A percentile compares a stretch with the other conserved stretches of the same genome.
Evolutionary conservation across 768 basidiomycete species (phyloP).

Genomic region (Cyclocybe aegerita): DNA sequence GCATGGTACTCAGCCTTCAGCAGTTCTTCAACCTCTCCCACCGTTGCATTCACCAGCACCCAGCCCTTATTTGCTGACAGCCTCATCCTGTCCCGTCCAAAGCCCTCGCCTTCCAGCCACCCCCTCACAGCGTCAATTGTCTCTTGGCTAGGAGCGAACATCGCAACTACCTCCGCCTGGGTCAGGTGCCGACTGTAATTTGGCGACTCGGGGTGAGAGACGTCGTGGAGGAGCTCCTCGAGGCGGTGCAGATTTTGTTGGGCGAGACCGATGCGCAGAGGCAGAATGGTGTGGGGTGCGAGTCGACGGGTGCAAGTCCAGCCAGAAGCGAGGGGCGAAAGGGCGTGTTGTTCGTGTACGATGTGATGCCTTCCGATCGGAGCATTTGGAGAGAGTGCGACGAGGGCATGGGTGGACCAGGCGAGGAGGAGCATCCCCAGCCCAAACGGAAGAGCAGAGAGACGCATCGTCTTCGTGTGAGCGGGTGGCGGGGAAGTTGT

Average conservation of each 20-base stretch:
- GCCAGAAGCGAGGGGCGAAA: slow-evolving; percentile 19
- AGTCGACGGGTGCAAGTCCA: slow-evolving; percentile 23
- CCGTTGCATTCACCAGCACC: slow-evolving; percentile 41
- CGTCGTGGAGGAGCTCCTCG: slow-evolving; percentile 43
- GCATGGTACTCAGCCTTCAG: slow-evolving; percentile 47
- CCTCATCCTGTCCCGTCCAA: slow-evolving; percentile 34
- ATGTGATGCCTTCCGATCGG: slow-evolving; percentile 15
- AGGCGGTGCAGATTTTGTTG: slow-evolving; percentile 46
- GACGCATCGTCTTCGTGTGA: no score
- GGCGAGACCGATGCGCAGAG: slow-evolving; percentile 47
- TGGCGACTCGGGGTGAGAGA: slow-evolving; percentile 50
- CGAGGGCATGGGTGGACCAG: no score
- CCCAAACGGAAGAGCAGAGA: no score
- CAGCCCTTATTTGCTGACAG: slow-evolving; percentile 39
- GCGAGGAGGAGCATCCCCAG: no score
- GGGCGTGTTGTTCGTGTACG: slow-evolving; percentile 26
- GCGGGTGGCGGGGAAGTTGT: no score
- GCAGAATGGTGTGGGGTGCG: slow-evolving; percentile 29
- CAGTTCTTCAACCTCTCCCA: slow-evolving; percentile 40
- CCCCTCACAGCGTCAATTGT: slow-evolving; percentile 38
- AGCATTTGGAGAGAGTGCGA: no score
- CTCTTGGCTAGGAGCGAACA: slow-evolving; percentile 44
- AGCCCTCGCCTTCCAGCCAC: slow-evolving; percentile 45
- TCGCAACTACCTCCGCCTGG: slow-evolving; percentile 38
- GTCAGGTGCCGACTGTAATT: slow-evolving; percentile 52